Evolutionary conservation across 306 rosid species (phyloP).

Genomic region (Trifolium subterraneum): DNA sequence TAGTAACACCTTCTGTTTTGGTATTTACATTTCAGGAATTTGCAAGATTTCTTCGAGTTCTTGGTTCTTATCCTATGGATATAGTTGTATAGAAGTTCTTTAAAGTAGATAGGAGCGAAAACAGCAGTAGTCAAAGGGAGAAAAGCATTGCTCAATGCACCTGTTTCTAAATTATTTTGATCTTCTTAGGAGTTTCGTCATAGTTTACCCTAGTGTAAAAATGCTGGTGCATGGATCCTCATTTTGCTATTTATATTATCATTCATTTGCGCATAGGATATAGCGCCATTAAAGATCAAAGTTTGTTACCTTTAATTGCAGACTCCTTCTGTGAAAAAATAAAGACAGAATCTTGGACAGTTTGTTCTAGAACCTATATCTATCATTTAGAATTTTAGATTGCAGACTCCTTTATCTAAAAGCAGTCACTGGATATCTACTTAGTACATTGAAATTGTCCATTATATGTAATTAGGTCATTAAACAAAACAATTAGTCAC

Average conservation of each 20-base stretch:
- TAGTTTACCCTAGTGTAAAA: slow-evolving; percentile 36
- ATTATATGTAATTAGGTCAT: too few species aligned
- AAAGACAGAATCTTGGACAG: background rate
- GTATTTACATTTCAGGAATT: slow-evolving; percentile 64
- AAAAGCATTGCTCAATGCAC: slow-evolving; percentile 35
- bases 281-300: background rate
- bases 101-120: slow-evolving; percentile 18
- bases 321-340: background rate
- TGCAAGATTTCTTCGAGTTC: slow-evolving; percentile 73
- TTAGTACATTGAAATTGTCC: too few species aligned
- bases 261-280: background rate
- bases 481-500: too few species aligned
- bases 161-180: slow-evolving; percentile 30
- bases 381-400: background rate
- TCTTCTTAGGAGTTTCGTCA: slow-evolving; percentile 48
- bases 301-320: background rate
- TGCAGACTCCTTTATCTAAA: background rate
- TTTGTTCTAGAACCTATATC: background rate
- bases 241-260: background rate
- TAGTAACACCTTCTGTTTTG: background rate
- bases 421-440: too few species aligned
- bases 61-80: slow-evolving; percentile 74
- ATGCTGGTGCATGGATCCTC: slow-evolving; percentile 8
- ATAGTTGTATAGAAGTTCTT: slow-evolving; percentile 37
- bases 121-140: slow-evolving; percentile 33